Conservation (phyloP, 2,329 filamentous ascomycete genomes). For the Nemania serpens region DNA sequence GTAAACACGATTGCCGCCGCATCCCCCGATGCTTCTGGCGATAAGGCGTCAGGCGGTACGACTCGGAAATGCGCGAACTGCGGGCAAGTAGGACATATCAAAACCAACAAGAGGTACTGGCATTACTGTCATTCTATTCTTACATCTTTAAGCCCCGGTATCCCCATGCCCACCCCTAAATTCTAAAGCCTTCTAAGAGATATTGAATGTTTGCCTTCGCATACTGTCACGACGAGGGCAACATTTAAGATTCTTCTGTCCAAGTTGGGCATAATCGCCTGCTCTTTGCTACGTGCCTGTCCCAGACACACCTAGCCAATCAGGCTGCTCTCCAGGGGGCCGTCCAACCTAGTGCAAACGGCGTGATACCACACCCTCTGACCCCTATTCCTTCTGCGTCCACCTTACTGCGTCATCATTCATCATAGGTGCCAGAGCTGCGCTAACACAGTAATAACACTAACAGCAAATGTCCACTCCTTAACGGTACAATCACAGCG, state of each 20-base stretch:
- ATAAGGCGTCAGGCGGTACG: constrained; percentile 65
- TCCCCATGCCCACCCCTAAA: constrained; percentile 25
- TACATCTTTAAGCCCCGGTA: constrained; percentile 13
- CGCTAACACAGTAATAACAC: constrained; percentile 37
- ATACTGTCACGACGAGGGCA: not conserved
- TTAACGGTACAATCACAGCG: constrained; percentile 79
- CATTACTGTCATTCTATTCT: constrained; percentile 38
- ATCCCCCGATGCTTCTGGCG: constrained; percentile 58
- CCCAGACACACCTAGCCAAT: no score
- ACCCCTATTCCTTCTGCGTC: not conserved
- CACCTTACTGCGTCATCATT: constrained; percentile 3
- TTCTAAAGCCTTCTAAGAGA: not conserved
- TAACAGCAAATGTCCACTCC: constrained; percentile 70
- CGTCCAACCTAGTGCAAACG: not conserved
- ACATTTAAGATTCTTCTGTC: not conserved
- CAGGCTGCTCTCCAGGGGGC: no score
- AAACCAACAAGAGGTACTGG: constrained; percentile 95
- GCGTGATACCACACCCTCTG: not conserved
- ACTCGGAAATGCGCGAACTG: constrained; percentile 97
- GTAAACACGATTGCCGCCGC: constrained; percentile 44
- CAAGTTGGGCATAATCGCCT: constrained; percentile 3
- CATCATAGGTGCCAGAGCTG: constrained; percentile 1
- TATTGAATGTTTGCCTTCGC: not conserved
- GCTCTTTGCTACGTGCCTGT: no score
- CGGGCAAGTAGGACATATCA: constrained; percentile 95